Conservation (phyloP, 768 basidiomycete genomes). For the Termitomyces sp. region DNA sequence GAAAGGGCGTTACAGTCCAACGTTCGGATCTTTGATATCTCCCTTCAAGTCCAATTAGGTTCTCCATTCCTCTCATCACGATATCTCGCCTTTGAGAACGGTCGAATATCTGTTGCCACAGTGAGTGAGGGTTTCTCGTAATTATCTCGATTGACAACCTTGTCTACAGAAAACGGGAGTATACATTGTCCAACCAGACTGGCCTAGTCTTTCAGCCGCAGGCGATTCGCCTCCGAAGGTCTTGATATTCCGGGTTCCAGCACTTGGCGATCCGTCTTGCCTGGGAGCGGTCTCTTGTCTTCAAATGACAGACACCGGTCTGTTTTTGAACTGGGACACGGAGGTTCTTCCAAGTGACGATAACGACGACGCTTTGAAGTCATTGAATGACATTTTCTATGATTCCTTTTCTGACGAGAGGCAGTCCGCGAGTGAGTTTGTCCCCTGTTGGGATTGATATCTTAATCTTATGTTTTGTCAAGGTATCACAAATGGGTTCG, state of each 20-base stretch:
- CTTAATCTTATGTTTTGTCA: not conserved
- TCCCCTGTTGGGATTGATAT: not conserved
- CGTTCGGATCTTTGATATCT: conserved; percentile 24
- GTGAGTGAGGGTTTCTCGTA: conserved; percentile 31
- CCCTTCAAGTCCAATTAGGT: conserved; percentile 35
- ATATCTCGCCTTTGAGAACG: conserved; percentile 46
- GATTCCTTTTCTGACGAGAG: conserved; percentile 4
- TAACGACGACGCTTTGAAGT: not conserved
- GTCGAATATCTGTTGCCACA: conserved; percentile 40
- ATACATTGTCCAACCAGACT: conserved; percentile 25
- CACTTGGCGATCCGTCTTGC: conserved; percentile 22
- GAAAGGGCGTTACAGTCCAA: conserved; percentile 26
- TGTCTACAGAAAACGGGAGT: conserved; percentile 23
- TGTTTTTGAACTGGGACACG: conserved; percentile 44
- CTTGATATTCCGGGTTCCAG: conserved; percentile 21
- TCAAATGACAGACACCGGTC: conserved; percentile 47
- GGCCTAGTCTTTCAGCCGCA: conserved; percentile 1
- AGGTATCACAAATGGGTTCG: conserved; percentile 5
- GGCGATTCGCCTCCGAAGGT: conserved; percentile 12
- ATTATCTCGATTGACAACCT: not conserved
- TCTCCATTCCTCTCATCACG: conserved; percentile 30
- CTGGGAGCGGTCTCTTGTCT: conserved; percentile 40
- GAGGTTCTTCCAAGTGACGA: not conserved
- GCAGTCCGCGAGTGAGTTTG: conserved; percentile 9
- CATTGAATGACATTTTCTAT: conserved; percentile 7